Evolutionary conservation across 345 rosid species (phyloP).

Genomic region (Pseudoturritis turrita): DNA sequence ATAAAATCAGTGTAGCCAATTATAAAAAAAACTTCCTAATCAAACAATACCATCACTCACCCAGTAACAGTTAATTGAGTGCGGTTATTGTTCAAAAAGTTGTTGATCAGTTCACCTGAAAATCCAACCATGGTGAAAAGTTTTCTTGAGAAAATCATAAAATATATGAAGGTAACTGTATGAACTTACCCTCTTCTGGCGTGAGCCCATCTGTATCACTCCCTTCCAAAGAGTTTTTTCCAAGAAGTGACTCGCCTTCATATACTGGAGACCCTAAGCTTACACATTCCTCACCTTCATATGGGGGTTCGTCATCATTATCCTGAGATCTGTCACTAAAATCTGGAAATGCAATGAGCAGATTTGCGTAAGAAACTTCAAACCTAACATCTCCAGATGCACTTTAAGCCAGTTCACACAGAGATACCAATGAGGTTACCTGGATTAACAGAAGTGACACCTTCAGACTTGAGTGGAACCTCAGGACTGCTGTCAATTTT

Average conservation of each 20-base stretch:
- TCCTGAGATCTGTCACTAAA: constrained; percentile 39
- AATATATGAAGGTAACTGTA: not conserved
- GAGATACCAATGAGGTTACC: constrained; percentile 21
- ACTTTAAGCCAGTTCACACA: not conserved
- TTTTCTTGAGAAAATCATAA: constrained; percentile 12
- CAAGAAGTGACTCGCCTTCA: constrained; percentile 77
- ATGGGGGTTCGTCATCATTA: constrained; percentile 46
- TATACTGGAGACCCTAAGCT: constrained; percentile 49
- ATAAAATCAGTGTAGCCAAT: not conserved
- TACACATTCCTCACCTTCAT: constrained; percentile 77
- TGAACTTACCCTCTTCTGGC: constrained; percentile 56
- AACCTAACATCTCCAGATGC: constrained; percentile 5
- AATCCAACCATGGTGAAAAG: constrained; percentile 2
- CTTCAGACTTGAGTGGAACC: constrained; percentile 24
- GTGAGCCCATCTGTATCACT: constrained; percentile 47
- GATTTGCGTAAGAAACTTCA: constrained; percentile 26
- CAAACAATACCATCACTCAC: constrained; percentile 40
- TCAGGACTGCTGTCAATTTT: constrained; percentile 20
- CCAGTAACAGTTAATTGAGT: constrained; percentile 74
- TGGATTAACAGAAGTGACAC: constrained; percentile 13
- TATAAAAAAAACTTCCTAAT: not conserved
- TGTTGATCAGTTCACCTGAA: constrained; percentile 63
- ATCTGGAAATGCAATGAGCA: constrained; percentile 40
- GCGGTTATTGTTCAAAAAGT: constrained; percentile 57
- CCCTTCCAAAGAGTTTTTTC: constrained; percentile 45